Evolutionary conservation across 306 rosid genomes (phyloP), one percentile per base, ranked within the genome.

Genomic region (Malus fusca): DNA sequence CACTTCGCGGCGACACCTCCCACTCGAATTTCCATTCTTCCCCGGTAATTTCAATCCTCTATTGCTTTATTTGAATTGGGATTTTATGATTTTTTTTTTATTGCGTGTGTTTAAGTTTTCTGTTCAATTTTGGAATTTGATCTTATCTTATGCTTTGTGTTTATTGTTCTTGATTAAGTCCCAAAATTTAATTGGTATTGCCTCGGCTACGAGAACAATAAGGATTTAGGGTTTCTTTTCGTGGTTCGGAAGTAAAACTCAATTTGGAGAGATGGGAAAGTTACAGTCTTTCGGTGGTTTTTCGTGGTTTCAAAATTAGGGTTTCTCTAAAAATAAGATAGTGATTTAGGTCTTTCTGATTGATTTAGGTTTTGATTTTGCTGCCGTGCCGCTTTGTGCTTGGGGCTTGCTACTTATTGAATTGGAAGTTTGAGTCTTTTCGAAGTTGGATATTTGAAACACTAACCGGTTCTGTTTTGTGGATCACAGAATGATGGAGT

Each of bases 401-500:
- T 60, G 13, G 9, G 14, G 46, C 10, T 44, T 26, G n/a, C 28
- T 9, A 56, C 66, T 56, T 35, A 3, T 33, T 3, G 22, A 23
- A 62, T 11, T 18, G 21, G 7, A 33, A 59, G 68, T 55, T n/a
- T 10, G 19, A 76, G 25, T 66, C 26, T 19, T 18, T 55, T 28
- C 22, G 10, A 43, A 37, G 13, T 65, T 43, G 62, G 23, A 55
- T 56, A 0, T 62, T 15, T 4, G 23, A 28, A 46, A 12, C 10
- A 51, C n/a, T 79, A 22, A 62, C 17, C 17, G 11, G 15, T 61
- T 7, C 42, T 69, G 14, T 77, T 53, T 81, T 79, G 13, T 44
- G 22, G n/a, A 68, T 83, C 52, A 69, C 82, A 89, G 93, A 78
- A 43, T 51, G 82, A 67, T 82, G 77, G 61, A 65, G 82, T 21